Percentiles rank a stretch among this genome's conserved stretches.
These are phyloP conservation scores for Fusarium sp. DNA, from an alignment of 2,329 filamentous ascomycete species.

Conservation along the genomic window DNA sequence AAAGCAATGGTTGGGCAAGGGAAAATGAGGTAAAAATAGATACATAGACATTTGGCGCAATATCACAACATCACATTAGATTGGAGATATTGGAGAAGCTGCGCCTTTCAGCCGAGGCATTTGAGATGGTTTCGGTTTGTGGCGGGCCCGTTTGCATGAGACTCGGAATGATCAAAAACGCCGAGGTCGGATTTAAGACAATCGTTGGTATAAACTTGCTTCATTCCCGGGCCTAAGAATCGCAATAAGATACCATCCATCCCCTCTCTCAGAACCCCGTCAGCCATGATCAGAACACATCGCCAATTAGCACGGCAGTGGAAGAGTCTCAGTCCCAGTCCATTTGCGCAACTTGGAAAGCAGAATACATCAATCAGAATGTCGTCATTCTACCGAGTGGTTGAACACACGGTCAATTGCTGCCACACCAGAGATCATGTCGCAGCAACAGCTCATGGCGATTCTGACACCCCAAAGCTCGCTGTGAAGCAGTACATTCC, in stretches of 20 bases:
- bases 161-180: background rate
- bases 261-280: background rate
- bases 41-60: background rate
- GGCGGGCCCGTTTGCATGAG: background rate
- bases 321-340: background rate
- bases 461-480: background rate
- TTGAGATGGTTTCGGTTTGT: background rate
- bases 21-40: background rate
- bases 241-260: background rate
- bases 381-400: background rate
- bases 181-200: background rate
- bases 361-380: background rate
- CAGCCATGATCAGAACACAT: background rate
- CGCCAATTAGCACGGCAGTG: background rate
- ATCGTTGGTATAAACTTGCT: background rate
- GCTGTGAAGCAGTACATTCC: slow-evolving; percentile 1
- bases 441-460: background rate
- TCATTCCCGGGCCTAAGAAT: background rate
- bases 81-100: background rate
- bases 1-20: no score
- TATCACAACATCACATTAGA: background rate
- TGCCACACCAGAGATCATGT: background rate
- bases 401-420: background rate
- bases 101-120: background rate
- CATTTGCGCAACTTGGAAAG: background rate